These are phyloP conservation scores for Biscogniauxia marginata DNA, from an alignment of 2,329 filamentous ascomycete species.

Conservation along the genomic window DNA sequence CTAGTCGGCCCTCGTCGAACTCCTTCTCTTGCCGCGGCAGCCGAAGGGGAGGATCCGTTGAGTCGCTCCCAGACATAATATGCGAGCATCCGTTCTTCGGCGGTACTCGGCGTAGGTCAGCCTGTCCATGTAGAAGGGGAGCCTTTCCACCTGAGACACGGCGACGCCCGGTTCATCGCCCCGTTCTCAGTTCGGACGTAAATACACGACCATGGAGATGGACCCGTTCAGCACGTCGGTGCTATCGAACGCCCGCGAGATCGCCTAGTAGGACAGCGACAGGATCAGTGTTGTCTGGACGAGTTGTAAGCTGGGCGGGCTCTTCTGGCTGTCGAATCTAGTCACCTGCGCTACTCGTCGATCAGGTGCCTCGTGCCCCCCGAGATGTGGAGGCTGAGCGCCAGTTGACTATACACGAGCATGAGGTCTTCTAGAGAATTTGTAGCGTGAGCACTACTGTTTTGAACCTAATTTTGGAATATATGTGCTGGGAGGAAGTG, in stretches of 20 bases:
- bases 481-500: slow-evolving; percentile 3
- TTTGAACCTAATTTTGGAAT: slow-evolving; percentile 1
- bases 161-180: slow-evolving; percentile 45
- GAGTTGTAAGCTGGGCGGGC: slow-evolving; percentile 58
- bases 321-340: slow-evolving; percentile 51
- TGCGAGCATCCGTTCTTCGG: slow-evolving; percentile 66
- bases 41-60: slow-evolving; percentile 60
- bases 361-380: slow-evolving; percentile 38
- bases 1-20: slow-evolving; percentile 60
- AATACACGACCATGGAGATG: slow-evolving; percentile 55
- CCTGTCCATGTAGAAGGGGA: slow-evolving; percentile 56
- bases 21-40: slow-evolving; percentile 60
- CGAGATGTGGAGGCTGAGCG: slow-evolving; percentile 39
- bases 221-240: slow-evolving; percentile 65
- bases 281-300: slow-evolving; percentile 68
- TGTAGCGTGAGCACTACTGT: slow-evolving; percentile 28
- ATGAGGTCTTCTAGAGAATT: slow-evolving; percentile 45
- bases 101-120: slow-evolving; percentile 63
- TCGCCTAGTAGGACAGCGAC: slow-evolving; percentile 63
- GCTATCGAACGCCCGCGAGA: slow-evolving; percentile 56
- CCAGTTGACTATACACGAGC: slow-evolving; percentile 43
- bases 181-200: slow-evolving; percentile 64
- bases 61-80: slow-evolving; percentile 69
- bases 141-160: slow-evolving; percentile 33
- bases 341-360: slow-evolving; percentile 51